phyloP scores from a whole-genome alignment of 352 stramenopile species.

The Phytophthora quininea region DNA sequence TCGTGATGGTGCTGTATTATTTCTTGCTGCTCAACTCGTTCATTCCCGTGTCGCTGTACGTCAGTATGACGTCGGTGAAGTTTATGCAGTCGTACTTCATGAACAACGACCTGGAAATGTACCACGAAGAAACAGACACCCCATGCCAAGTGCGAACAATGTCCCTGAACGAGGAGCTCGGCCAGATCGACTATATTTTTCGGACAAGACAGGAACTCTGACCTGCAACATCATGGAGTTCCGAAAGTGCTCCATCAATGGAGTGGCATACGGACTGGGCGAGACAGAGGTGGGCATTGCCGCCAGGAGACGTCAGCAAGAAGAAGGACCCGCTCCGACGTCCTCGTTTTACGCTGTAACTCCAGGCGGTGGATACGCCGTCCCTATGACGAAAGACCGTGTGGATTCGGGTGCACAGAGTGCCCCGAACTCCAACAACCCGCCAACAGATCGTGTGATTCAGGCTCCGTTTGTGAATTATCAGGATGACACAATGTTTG shows the following conservation, averaged over 20 bases:
- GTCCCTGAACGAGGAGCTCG: conserved; percentile 91
- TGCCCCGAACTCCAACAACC: conserved; percentile 28
- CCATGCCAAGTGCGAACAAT: conserved; percentile 82
- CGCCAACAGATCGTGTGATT: conserved; percentile 63
- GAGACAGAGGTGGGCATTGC: conserved; percentile 82
- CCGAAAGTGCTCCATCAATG: conserved; percentile 94
- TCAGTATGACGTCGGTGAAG: conserved; percentile 96
- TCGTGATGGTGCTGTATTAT: conserved; percentile 91
- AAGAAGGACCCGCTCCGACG: conserved; percentile 52
- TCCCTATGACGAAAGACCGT: conserved; percentile 46
- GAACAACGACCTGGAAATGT: conserved; percentile 91
- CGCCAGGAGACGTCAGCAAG: conserved; percentile 64
- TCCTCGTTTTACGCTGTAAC: conserved; percentile 43
- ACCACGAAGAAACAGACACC: conserved; percentile 91
- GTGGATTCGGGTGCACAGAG: conserved; percentile 25
- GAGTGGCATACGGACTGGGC: conserved; percentile 89
- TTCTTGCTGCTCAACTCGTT: conserved; percentile 97
- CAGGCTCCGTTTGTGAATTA: conserved; percentile 86
- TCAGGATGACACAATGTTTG: conserved; percentile 58
- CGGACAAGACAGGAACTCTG: conserved; percentile 95
- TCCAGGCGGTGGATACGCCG: conserved; percentile 24
- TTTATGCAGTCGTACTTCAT: conserved; percentile 96
- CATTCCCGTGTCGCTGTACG: conserved; percentile 97
- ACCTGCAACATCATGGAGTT: conserved; percentile 96
- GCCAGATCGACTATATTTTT: conserved; percentile 92